Base-by-base conservation (phyloP, 2,329 filamentous ascomycete genomes). In the Ophiostoma triangulosporum region DNA sequence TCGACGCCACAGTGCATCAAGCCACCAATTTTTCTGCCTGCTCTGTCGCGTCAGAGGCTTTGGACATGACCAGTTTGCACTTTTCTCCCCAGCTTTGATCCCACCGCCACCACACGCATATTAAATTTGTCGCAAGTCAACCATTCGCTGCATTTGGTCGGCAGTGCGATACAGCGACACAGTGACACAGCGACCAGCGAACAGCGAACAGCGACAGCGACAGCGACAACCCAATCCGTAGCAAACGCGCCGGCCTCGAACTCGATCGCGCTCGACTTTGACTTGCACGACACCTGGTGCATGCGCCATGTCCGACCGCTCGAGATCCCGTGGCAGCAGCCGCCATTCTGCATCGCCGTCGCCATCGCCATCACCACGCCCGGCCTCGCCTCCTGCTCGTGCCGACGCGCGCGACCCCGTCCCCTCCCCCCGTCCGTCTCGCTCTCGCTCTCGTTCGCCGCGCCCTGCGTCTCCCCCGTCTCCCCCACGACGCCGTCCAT, bases 21-120 rank as follows among this genome's bases (percentile, higher is more conserved):
- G 53, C 53, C 53, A 55, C 53, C 24, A 7, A 48, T 51, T 54
- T 54, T 54, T 51, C 26, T 38, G 31, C 27, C 35, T 48, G 12
- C 32, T 35, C 40, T 38, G 29, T 43, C 7, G 22, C 38, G 14
- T 43, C 20, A n/a, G 4, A 43, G n/a, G 20, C 17, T 22, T 43
- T 26, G 17, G 6, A 5, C 5, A 43, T 17, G 38, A 17, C 20
- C 38, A 17, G 38, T 20, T 43, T 43, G 38, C 38, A 17, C 11
- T 43, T 17, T 24, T 43, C 20, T 43, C 38, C 11, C 20, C 20
- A 43, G 9, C 35, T 14, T 43, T 20, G 2, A 43, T 24, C 38
- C 20, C 8, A 15, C 38, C 11, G 24, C 20, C 5, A 20, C 4
- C 20, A 17, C 11, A 22, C 20, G 11, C 7, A 36, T n/a, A n/a